Percentiles rank a stretch among this genome's conserved stretches.
These are phyloP conservation scores for Schwanniomyces vanrijiae DNA, from an alignment of 805 yeast species.

Conservation along the genomic window DNA sequence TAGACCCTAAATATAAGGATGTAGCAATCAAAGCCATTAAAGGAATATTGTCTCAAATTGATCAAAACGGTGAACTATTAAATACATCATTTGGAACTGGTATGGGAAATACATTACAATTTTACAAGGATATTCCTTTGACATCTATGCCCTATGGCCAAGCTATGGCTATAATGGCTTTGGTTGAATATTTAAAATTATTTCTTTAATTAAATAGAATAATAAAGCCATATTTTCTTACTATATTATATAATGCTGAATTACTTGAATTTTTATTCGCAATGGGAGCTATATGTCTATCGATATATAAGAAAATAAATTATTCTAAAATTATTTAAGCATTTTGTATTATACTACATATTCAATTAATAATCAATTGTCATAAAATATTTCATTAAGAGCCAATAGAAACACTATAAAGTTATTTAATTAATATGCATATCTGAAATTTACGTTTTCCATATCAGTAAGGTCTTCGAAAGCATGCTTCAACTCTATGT, in stretches of 20 bases:
- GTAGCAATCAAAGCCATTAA: constrained; percentile 29
- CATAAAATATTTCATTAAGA: background rate
- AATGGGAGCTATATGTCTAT: too few species aligned
- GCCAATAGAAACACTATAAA: background rate
- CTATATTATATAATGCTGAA: too few species aligned
- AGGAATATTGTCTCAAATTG: constrained; percentile 27
- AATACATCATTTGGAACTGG: constrained; percentile 38
- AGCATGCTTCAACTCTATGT: constrained; percentile 15
- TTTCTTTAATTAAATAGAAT: constrained; percentile 10
- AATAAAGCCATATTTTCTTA: too few species aligned
- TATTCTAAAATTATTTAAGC: too few species aligned
- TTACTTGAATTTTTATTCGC: background rate
- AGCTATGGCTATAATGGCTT: constrained; percentile 39
- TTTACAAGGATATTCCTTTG: constrained; percentile 32
- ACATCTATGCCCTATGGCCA: constrained; percentile 38
- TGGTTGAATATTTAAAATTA: constrained; percentile 24
- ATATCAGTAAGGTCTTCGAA: constrained; percentile 24
- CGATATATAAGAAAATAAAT: too few species aligned
- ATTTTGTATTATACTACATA: too few species aligned
- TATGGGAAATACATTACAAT: constrained; percentile 31
- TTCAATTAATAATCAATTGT: too few species aligned
- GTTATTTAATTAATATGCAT: background rate
- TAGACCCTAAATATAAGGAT: constrained; percentile 19
- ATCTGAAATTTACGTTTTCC: constrained; percentile 14
- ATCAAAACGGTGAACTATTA: constrained; percentile 28